phyloP scores from a whole-genome alignment of 805 yeast genomes.

The Metschnikowia dekortorum region DNA sequence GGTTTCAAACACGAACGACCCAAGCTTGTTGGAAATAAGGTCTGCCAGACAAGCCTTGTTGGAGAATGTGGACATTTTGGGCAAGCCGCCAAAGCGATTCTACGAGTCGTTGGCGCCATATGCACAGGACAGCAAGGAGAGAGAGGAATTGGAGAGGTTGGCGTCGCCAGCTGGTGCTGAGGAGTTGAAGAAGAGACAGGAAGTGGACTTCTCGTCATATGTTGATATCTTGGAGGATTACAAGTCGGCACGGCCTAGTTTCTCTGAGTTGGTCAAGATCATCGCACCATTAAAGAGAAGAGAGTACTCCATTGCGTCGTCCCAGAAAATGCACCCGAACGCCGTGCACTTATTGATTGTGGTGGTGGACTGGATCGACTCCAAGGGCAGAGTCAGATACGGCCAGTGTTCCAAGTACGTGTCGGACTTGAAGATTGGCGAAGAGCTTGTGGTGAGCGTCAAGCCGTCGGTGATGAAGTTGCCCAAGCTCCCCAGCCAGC shows the following conservation, averaged over 20 bases:
- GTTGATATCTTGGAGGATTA: conserved; percentile 78
- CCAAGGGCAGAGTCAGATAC: conserved; percentile 75
- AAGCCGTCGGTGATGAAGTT: conserved; percentile 97
- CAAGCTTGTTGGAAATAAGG: conserved; percentile 58
- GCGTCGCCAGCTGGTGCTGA: conserved; percentile 80
- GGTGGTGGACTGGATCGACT: conserved; percentile 93
- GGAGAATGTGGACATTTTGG: conserved; percentile 83
- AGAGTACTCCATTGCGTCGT: conserved; percentile 96
- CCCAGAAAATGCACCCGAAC: conserved; percentile 87
- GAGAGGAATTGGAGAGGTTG: conserved; percentile 54
- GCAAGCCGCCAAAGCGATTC: conserved; percentile 94
- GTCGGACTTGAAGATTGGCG: conserved; percentile 72
- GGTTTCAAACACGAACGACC: conserved; percentile 64
- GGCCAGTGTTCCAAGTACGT: conserved; percentile 94
- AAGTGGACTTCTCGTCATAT: conserved; percentile 74
- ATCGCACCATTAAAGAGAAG: conserved; percentile 90
- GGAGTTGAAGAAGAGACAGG: conserved; percentile 78
- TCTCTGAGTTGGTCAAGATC: conserved; percentile 63
- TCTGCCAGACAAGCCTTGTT: conserved; percentile 77
- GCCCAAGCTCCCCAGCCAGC: conserved; percentile 82
- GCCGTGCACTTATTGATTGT: conserved; percentile 89
- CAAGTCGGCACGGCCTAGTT: conserved; percentile 74
- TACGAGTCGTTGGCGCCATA: conserved; percentile 75
- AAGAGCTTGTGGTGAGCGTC: conserved; percentile 87
- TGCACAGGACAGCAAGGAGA: conserved; percentile 68